Evolutionary conservation across 371 early-diverging fungal species (phyloP), one percentile per base, ranked within the genome.

Genomic region (Choanephora cucurbitarum): DNA sequence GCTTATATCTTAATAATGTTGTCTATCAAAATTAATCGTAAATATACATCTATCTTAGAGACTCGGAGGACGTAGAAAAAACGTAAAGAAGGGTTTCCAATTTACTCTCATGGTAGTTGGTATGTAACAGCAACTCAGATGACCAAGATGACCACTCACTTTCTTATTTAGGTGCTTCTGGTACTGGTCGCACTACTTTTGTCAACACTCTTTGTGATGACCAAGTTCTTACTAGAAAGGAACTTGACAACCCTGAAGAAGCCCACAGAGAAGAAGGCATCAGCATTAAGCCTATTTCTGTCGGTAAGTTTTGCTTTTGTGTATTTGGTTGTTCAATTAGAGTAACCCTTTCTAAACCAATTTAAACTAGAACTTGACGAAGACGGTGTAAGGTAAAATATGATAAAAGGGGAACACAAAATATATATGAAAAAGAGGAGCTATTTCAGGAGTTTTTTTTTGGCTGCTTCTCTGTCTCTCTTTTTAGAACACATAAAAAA

Each of bases 71-170:
- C 90, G 97, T 55, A 87, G 94, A 80, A 98, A 97, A 84, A 93
- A 91, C 64, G 89, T 89, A 64, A 97, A 96, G 81, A 94, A 95
- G 77, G 97, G 96, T 49, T 87, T 97, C 58, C 88, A 89, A 66
- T 97, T 96, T 70, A 98, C 94, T 61, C 72, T 98, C 58, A 97
- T 98, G 97, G 91, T 93, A 34, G 96, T 95, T 58, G 98, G 98
- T 87, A 88, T 66, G 85, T 46, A 58, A 34, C 18, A 53, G 5
- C 24, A 33, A 6, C 13, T 7, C 7, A 37, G 19, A 22, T 37
- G n/a, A 39, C 11, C 22, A 37, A 37, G 49, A 39, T 49, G 39
- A 49, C 24, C 8, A 10, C 48, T 28, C 28, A 43, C 18, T 40
- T 41, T 8, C 41, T 10, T 3, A 39, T n/a, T 47, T 65, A 91